These are phyloP conservation scores for Yarrowia hollandica DNA, from an alignment of 805 yeast genomes.

Conservation along the genomic window DNA sequence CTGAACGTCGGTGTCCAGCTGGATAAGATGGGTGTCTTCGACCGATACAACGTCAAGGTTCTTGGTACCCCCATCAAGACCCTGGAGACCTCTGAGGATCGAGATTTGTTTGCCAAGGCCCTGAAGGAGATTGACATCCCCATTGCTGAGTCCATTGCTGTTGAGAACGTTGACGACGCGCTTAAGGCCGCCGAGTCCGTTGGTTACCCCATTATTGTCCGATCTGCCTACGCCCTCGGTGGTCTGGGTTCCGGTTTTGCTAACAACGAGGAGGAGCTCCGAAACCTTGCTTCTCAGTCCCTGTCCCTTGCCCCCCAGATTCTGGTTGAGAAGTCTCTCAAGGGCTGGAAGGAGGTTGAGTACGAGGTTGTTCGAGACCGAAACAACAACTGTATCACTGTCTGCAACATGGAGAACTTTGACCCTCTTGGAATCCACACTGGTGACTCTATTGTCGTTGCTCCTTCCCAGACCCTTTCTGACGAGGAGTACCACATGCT, in stretches of 20 bases:
- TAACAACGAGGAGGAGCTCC: constrained; percentile 73
- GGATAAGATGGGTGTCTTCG: constrained; percentile 92
- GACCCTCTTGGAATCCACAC: constrained; percentile 98
- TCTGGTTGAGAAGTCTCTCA: constrained; percentile 91
- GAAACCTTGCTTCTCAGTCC: constrained; percentile 85
- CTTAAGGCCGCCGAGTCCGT: constrained; percentile 81
- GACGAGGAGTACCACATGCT: constrained; percentile 98
- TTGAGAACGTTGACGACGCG: constrained; percentile 90
- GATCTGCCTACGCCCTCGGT: constrained; percentile 96
- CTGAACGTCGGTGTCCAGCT: constrained; percentile 93
- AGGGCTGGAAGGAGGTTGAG: constrained; percentile 99
- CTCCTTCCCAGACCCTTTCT: constrained; percentile 95
- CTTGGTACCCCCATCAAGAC: constrained; percentile 97
- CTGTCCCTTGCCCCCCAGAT: constrained; percentile 91
- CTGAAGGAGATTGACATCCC: constrained; percentile 93
- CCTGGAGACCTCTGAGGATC: constrained; percentile 93
- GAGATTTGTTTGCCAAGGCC: constrained; percentile 94
- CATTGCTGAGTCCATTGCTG: constrained; percentile 95
- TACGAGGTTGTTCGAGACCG: constrained; percentile 98
- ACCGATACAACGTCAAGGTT: constrained; percentile 87
- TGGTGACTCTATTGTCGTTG: constrained; percentile 98
- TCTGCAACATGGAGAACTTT: constrained; percentile 98
- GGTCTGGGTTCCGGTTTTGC: constrained; percentile 99
- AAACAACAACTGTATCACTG: constrained; percentile 95
- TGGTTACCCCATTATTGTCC: constrained; percentile 94